These are phyloP conservation scores for Candida albicans DNA, from an alignment of 1,139 yeast species.

Conservation along the genomic window DNA sequence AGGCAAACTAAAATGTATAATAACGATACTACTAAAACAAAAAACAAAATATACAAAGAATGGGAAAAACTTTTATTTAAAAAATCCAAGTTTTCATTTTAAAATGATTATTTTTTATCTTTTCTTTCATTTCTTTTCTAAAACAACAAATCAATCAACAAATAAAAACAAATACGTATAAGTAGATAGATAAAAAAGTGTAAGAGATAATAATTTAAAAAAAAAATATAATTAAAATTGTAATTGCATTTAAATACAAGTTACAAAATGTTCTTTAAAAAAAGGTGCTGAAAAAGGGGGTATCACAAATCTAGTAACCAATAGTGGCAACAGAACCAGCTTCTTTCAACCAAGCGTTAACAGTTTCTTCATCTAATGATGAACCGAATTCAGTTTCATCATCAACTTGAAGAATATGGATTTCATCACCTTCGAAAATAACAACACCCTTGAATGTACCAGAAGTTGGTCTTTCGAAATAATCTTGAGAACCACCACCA, in stretches of 20 bases:
- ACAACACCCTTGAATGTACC: slow-evolving; percentile 88
- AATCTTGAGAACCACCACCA: slow-evolving; percentile 90
- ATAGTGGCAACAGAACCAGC: slow-evolving; percentile 44
- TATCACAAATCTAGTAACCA: slow-evolving; percentile 16
- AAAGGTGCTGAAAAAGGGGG: slow-evolving; percentile 4
- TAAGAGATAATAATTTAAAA: no score
- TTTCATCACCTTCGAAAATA: slow-evolving; percentile 57
- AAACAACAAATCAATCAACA: no score
- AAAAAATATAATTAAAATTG: background rate
- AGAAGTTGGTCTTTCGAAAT: slow-evolving; percentile 78
- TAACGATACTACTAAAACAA: no score
- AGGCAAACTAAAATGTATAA: no score
- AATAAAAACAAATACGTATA: no score
- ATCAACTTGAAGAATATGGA: slow-evolving; percentile 62
- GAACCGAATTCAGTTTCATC: slow-evolving; percentile 47
- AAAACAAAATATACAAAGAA: no score
- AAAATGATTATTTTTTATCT: no score
- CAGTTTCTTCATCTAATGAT: slow-evolving; percentile 53
- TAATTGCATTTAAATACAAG: background rate
- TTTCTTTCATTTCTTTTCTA: no score
- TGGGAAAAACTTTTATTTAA: no score
- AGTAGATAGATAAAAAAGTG: no score
- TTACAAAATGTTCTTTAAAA: background rate
- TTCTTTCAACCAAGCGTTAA: slow-evolving; percentile 52
- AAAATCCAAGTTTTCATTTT: no score